Base-by-base conservation (phyloP, 75 land plant species). In the Pinus tabuliformis region DNA sequence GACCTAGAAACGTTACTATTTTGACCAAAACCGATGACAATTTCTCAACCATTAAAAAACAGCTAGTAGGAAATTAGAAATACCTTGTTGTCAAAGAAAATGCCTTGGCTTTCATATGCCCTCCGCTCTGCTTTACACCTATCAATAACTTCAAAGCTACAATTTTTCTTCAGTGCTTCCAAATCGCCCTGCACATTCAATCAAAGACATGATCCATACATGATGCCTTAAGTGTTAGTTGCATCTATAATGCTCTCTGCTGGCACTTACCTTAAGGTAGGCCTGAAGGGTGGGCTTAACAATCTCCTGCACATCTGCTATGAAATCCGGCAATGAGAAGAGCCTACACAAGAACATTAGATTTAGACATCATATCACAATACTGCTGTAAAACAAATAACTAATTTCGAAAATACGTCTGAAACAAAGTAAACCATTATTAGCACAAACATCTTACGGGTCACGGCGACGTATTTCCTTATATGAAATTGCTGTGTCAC, bases 21-120 rank as follows among this genome's bases (percentile, higher is more conserved):
- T 49, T 12, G 17, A 12, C 54, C 18, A 68, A 36, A 7, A 20
- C 49, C 9, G 13, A 39, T 33, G 3, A 68, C 7, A 68, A 5
- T 6, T 30, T 8, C 8, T 5, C n/a, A 37, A 68, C 21, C 54
- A 49, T 9, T 49, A 49, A 49, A 49, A 39, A 49, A 49, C n/a
- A 68, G 36, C 12, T 39, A 18, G 2, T 37, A 42, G 3, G 8
- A n/a, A 68, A 30, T 21, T 42, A 57, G 28, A 58, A 63, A n/a
- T 68, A 95, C 98, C 98, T 88, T 91, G 79, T 88, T 89, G 84
- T 91, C 98, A 75, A 93, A 86, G 73, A 91, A 86, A 56, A 91
- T 86, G 14, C 91, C 92, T 60, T 89, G 88, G 62, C 83, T 88
- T 76, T 86, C 83, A 82, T 84, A 88, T 30, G 94, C 98, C 7